Conservation (phyloP, 371 early-diverging fungal genomes). For the Amoeboaphelidium protococcarum region DNA sequence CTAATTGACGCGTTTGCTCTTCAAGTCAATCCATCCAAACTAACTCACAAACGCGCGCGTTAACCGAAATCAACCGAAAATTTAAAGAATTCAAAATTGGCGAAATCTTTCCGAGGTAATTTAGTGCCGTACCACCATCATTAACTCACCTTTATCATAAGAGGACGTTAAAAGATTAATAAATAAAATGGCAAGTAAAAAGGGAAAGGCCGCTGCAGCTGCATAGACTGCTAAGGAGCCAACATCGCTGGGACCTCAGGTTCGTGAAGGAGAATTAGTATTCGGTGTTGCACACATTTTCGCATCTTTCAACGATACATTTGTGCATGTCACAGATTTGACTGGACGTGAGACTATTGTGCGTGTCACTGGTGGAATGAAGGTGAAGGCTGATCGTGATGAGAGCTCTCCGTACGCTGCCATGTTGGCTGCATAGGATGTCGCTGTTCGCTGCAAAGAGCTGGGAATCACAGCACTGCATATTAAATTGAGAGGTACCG, state of each 20-base stretch:
- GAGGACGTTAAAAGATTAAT: too few species aligned
- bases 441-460: constrained; percentile 94
- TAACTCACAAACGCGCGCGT: too few species aligned
- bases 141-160: too few species aligned
- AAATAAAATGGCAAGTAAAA: too few species aligned
- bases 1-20: too few species aligned
- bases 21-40: too few species aligned
- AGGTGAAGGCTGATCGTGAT: constrained; percentile 99
- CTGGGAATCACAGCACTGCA: constrained; percentile 98
- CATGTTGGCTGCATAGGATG: constrained; percentile 99
- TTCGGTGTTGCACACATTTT: constrained; percentile 99
- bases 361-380: constrained; percentile 99
- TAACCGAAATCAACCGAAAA: too few species aligned
- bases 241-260: constrained; percentile 86
- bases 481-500: constrained; percentile 98
- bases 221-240: constrained; percentile 53
- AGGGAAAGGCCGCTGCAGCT: too few species aligned
- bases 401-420: constrained; percentile 99
- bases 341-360: constrained; percentile 98
- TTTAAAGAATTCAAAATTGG: too few species aligned
- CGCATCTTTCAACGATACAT: constrained; percentile 99
- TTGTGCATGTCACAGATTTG: constrained; percentile 98
- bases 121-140: too few species aligned
- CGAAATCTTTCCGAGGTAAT: too few species aligned
- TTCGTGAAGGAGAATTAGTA: constrained; percentile 90